A percentile compares a stretch with the other conserved stretches of the same genome.
Evolutionary conservation across 2,329 filamentous ascomycete species (phyloP).

Genomic region (Colletotrichum cereale): DNA sequence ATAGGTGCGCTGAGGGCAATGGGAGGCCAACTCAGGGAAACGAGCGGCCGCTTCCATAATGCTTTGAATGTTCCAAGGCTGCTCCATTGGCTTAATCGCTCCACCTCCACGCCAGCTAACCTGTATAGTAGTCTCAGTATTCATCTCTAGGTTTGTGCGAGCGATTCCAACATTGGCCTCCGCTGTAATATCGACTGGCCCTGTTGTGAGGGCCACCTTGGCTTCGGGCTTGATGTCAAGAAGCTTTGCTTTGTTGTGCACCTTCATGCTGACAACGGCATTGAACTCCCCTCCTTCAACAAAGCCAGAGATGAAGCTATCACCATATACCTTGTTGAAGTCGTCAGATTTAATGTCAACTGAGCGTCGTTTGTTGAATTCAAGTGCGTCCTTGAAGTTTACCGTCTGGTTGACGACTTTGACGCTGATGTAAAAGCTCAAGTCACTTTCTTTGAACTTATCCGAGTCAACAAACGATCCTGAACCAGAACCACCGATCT

Average conservation of each 20-base stretch:
- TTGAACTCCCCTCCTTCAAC: too few species aligned
- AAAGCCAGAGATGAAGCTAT: too few species aligned
- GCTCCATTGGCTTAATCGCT: background rate
- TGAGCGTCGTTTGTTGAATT: background rate
- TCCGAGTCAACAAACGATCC: background rate
- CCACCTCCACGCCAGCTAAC: background rate
- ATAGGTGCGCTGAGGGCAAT: too few species aligned
- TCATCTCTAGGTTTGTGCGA: too few species aligned
- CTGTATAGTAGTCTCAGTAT: background rate
- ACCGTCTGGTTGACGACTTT: conserved; percentile 12
- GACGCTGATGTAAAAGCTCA: conserved; percentile 9
- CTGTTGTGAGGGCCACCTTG: too few species aligned
- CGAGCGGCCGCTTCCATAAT: background rate
- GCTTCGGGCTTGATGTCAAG: too few species aligned
- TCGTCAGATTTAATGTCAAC: background rate
- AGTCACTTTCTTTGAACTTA: conserved; percentile 8
- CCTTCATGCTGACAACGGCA: too few species aligned
- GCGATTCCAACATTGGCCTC: too few species aligned
- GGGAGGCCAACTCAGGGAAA: too few species aligned
- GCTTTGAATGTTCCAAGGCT: background rate
- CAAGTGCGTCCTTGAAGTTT: background rate
- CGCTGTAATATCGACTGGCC: too few species aligned
- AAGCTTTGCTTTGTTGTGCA: too few species aligned
- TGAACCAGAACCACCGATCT: background rate
- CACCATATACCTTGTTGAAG: background rate